Base-by-base conservation (phyloP, 805 yeast species). In the Barnettozyma botsteinii region DNA sequence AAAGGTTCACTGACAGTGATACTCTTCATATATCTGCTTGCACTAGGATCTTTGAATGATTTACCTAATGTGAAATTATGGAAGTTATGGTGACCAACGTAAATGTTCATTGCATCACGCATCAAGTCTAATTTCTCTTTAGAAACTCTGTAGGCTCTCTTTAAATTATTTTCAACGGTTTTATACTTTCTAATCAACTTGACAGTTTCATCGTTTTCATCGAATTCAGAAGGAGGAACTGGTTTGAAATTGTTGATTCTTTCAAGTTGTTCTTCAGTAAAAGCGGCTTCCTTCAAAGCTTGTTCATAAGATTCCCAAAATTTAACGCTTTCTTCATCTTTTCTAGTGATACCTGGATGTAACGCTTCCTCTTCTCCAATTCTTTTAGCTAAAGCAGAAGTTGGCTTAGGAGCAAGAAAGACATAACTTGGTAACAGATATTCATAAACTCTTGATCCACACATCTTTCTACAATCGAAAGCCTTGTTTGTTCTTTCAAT, bases 381-480 rank as follows among this genome's bases (percentile, higher is more conserved):
- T 53, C 77, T 74, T 45, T 75, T 69, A 38, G 77, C 82, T 45
- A 93, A 67, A 9, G 75, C 67, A 22, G 88, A 72, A 31, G 70
- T 67, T 6, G 95, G 95, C 55, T 83, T 80, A n/a, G 98, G 97
- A 9, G 95, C 93, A 41, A 93, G 66, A 47, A 93, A 76, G 2
- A 95, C 77, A 60, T 87, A 89, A 0, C 95, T 85, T 31, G 98
- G 98, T 57, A 93, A 72, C 53, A 93, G 64, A 58, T 93, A 93
- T 66, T 93, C 98, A 61, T 93, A 93, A 46, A 94, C 73, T 59
- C 98, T 77, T n/a, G 96, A 87, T 3, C 93, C 81, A 66, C 98
- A 93, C 83, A 88, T 77, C 59, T 86, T 88, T 50, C 98, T 74
- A 63, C 97, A 88, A 61, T 93, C 98, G 61, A 93, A 93, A 0